Evolutionary conservation across 1,284 basidiomycete genomes (phyloP).

Genomic region (Sutorius eximius): DNA sequence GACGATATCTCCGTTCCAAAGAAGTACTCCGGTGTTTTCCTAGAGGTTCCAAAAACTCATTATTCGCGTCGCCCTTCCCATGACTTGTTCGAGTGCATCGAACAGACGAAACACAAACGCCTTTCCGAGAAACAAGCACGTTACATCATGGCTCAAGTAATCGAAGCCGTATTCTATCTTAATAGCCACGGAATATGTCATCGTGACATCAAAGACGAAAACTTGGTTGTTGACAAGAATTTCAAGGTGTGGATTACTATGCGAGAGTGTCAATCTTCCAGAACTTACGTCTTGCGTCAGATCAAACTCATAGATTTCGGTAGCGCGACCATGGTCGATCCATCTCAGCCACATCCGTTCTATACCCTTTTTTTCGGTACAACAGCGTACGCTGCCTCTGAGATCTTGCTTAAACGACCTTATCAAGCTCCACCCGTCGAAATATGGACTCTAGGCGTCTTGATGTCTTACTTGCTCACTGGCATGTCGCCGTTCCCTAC

Average conservation of each 20-base stretch:
- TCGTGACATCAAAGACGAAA: slow-evolving; percentile 95
- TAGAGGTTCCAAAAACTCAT: slow-evolving; percentile 41
- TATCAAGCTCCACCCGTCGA: slow-evolving; percentile 82
- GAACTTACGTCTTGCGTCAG: slow-evolving; percentile 37
- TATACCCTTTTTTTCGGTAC: slow-evolving; percentile 81
- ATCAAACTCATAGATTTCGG: slow-evolving; percentile 96
- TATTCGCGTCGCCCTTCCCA: slow-evolving; percentile 78
- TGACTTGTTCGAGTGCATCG: slow-evolving; percentile 93
- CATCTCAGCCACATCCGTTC: slow-evolving; percentile 60
- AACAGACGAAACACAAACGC: slow-evolving; percentile 76
- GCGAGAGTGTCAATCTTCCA: neutral
- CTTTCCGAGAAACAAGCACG: slow-evolving; percentile 79
- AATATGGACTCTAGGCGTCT: slow-evolving; percentile 90
- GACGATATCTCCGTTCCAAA: slow-evolving; percentile 11
- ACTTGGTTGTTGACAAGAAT: slow-evolving; percentile 79
- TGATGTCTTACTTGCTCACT: slow-evolving; percentile 83
- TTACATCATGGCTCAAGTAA: slow-evolving; percentile 85
- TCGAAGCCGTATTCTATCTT: slow-evolving; percentile 81
- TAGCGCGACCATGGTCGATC: slow-evolving; percentile 78
- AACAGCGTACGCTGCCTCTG: slow-evolving; percentile 76
- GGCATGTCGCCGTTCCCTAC: slow-evolving; percentile 85
- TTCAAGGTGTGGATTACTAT: slow-evolving; percentile 50
- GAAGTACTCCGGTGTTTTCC: slow-evolving; percentile 10
- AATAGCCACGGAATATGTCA: slow-evolving; percentile 79
- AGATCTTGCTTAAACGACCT: slow-evolving; percentile 75